Conservation (phyloP, 371 early-diverging fungal species). For the Actinomortierella wolfii region DNA sequence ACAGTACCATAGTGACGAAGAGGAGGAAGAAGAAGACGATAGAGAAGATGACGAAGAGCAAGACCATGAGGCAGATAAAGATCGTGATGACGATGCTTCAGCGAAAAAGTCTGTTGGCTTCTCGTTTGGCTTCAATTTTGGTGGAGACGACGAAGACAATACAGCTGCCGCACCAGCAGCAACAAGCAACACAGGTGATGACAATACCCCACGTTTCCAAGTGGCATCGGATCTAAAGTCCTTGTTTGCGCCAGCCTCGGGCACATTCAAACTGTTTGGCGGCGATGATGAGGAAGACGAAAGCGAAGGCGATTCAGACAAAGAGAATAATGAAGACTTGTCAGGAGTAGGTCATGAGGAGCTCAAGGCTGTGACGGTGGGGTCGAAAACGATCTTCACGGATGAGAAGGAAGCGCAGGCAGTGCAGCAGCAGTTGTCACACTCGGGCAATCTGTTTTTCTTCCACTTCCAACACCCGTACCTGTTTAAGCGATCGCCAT, state of each 20-base stretch:
- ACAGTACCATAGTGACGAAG: slow-evolving; percentile 5
- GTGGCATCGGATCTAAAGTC: slow-evolving; percentile 54
- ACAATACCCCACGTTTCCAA: slow-evolving; percentile 19
- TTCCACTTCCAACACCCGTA: slow-evolving; percentile 49
- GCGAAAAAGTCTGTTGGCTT: slow-evolving; percentile 39
- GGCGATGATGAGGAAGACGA: slow-evolving; percentile 43
- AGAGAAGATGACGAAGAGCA: slow-evolving; percentile 15
- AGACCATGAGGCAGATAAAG: slow-evolving; percentile 24
- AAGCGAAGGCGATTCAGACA: slow-evolving; percentile 22
- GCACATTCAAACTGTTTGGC: slow-evolving; percentile 61
- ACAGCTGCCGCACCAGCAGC: background rate
- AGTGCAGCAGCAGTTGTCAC: slow-evolving; percentile 17
- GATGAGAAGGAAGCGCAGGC: slow-evolving; percentile 4
- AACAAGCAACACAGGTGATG: slow-evolving; percentile 3
- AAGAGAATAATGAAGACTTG: slow-evolving; percentile 9
- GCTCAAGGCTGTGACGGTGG: no score
- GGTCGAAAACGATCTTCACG: slow-evolving; percentile 28
- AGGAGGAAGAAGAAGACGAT: slow-evolving; percentile 19
- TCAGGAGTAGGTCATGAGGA: no score
- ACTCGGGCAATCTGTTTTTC: slow-evolving; percentile 50
- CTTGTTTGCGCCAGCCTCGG: slow-evolving; percentile 54
- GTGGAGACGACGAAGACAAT: slow-evolving; percentile 10
- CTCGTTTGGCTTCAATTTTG: slow-evolving; percentile 27
- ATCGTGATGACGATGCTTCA: slow-evolving; percentile 3
- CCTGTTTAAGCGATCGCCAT: slow-evolving; percentile 46